phyloP scores from a whole-genome alignment of 1,284 basidiomycete species.

The Ustilago loliicola region DNA sequence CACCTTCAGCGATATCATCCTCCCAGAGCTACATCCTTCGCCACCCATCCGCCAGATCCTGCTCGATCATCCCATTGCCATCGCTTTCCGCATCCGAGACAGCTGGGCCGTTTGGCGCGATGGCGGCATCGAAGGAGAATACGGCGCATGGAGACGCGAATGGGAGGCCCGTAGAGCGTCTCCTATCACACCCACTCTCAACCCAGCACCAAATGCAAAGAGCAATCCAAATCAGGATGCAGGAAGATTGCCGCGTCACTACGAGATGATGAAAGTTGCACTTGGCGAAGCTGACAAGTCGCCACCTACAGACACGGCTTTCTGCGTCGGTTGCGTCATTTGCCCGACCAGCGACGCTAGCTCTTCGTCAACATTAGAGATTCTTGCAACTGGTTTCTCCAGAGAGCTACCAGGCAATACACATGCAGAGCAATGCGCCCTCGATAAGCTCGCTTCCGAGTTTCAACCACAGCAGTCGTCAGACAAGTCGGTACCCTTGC shows the following conservation, averaged over 20 bases:
- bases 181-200: conserved; percentile 47
- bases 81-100: conserved; percentile 81
- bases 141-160: conserved; percentile 76
- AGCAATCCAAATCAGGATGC: conserved; percentile 4
- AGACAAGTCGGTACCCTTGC: neutral
- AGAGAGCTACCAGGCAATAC: conserved; percentile 92
- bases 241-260: conserved; percentile 42
- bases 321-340: conserved; percentile 93
- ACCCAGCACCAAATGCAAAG: conserved; percentile 23
- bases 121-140: conserved; percentile 79
- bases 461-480: conserved; percentile 12
- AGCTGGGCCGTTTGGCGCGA: conserved; percentile 84
- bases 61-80: conserved; percentile 76
- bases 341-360: conserved; percentile 71
- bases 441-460: conserved; percentile 77
- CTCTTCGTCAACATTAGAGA: neutral
- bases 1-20: conserved; percentile 31
- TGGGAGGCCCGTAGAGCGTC: conserved; percentile 70
- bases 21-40: conserved; percentile 44
- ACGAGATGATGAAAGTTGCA: conserved; percentile 77
- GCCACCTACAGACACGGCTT: conserved; percentile 81
- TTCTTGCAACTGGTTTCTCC: conserved; percentile 87
- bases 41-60: conserved; percentile 73
- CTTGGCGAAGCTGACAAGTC: conserved; percentile 82
- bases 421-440: conserved; percentile 95